phyloP scores from a whole-genome alignment of 139 green algal genomes.

The Diplosphaera chodatii region DNA sequence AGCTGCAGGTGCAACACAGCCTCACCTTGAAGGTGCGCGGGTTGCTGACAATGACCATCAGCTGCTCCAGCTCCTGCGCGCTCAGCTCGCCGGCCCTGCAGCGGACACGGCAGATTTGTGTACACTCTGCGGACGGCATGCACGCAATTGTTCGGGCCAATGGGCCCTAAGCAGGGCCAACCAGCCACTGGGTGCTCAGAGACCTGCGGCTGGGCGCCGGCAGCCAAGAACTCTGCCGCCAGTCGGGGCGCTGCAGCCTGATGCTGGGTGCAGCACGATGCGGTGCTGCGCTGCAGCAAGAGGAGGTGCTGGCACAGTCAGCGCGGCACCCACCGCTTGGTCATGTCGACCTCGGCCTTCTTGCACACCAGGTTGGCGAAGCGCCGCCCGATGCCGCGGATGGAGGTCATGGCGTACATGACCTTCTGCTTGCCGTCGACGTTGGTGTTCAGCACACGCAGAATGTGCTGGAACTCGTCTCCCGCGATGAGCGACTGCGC shows the following conservation, averaged over 20 bases:
- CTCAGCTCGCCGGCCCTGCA: conserved; percentile 86
- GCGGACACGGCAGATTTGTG: too few relatives aligned
- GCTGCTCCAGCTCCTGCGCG: conserved; percentile 90
- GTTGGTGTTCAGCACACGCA: conserved; percentile 99
- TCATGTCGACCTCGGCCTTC: conserved; percentile 97
- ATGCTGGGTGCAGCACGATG: too few relatives aligned
- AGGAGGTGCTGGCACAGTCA: too few relatives aligned
- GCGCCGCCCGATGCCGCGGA: conserved; percentile 91
- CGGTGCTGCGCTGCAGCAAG: too few relatives aligned
- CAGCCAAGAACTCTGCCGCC: too few relatives aligned
- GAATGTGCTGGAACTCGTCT: conserved; percentile 97
- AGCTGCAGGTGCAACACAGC: too few relatives aligned
- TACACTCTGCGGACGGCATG: too few relatives aligned
- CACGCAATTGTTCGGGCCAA: too few relatives aligned
- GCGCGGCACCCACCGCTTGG: conserved; percentile 74
- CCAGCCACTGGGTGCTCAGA: background rate
- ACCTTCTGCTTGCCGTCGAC: conserved; percentile 97
- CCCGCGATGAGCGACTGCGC: conserved; percentile 52
- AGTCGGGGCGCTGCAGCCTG: too few relatives aligned
- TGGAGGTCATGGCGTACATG: conserved; percentile 95
- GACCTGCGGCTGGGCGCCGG: too few relatives aligned
- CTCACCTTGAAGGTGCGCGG: conserved; percentile 89
- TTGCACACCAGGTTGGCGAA: conserved; percentile 97
- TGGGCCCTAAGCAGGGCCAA: too few relatives aligned
- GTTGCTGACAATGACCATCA: conserved; percentile 98